A percentile compares a stretch with the other conserved stretches of the same genome.
phyloP scores from a whole-genome alignment of 1,284 basidiomycete species.

The Ganoderma resinaceum region DNA sequence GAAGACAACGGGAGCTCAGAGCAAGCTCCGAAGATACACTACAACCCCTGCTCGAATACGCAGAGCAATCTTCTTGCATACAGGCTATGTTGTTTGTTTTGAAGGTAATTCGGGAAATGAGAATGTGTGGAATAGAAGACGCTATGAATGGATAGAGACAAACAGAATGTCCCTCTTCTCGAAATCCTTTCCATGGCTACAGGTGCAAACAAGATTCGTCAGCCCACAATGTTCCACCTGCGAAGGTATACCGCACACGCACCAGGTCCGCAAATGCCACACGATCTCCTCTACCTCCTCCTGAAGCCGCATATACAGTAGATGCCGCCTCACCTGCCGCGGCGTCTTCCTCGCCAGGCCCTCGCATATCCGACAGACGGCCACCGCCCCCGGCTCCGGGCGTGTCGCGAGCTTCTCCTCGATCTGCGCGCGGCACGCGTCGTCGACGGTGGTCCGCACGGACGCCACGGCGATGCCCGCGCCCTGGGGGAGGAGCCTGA shows the following conservation, averaged over 20 bases:
- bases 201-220: not conserved
- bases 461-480: not conserved
- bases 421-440: not conserved
- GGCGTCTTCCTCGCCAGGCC: not conserved
- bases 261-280: constrained; percentile 14
- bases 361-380: constrained; percentile 15
- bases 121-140: no score
- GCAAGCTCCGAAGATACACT: no score
- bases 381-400: not conserved
- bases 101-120: no score
- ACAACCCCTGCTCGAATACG: no score
- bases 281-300: constrained; percentile 13
- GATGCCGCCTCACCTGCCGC: not conserved
- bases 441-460: not conserved
- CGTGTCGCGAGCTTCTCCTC: not conserved
- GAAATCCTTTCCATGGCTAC: constrained; percentile 21
- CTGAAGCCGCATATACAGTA: not conserved
- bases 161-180: constrained; percentile 14
- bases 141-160: no score
- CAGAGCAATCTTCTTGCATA: no score
- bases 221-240: not conserved
- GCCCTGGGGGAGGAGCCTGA: constrained; percentile 2
- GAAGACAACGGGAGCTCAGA: no score
- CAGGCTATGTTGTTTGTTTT: no score
- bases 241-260: not conserved